A percentile compares a stretch with the other conserved stretches of the same genome.
phyloP scores from a whole-genome alignment of 2,329 filamentous ascomycete genomes.

The Zelopaecilomyces penicillatus region DNA sequence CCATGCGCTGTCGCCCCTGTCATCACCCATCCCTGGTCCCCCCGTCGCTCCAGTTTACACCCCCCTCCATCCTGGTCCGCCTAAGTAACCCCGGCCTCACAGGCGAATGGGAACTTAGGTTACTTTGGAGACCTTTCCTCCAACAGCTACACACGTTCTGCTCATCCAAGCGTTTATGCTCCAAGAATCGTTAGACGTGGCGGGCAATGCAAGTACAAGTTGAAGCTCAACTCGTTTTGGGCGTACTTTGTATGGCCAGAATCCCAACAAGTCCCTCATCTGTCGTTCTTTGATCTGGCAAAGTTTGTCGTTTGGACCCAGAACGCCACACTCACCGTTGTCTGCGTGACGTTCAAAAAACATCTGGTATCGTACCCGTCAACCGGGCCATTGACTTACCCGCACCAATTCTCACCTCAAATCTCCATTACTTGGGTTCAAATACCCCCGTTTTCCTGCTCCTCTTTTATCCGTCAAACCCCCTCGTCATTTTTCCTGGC shows the following conservation, averaged over 20 bases:
- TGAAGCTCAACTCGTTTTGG: not conserved
- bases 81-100: not conserved
- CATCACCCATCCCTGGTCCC: slow-evolving; percentile 8
- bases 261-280: not conserved
- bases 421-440: slow-evolving; percentile 16
- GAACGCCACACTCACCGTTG: too few species aligned
- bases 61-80: slow-evolving; percentile 7
- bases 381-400: slow-evolving; percentile 20
- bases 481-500: slow-evolving; percentile 19
- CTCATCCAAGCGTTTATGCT: too few species aligned
- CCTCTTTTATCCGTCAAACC: slow-evolving; percentile 22
- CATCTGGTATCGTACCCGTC: slow-evolving; percentile 7
- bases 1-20: slow-evolving; percentile 37
- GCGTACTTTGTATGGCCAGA: not conserved
- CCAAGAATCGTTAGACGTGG: too few species aligned
- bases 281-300: not conserved
- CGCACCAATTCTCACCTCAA: slow-evolving; percentile 25
- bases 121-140: slow-evolving; percentile 7
- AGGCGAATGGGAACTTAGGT: slow-evolving; percentile 8
- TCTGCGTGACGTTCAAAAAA: not conserved
- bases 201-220: too few species aligned
- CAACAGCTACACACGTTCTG: not conserved
- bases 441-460: slow-evolving; percentile 19
- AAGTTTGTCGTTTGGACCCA: not conserved
- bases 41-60: slow-evolving; percentile 8